These are phyloP conservation scores for Lantana camara DNA, from an alignment of 257 asterid species.

Conservation along the genomic window DNA sequence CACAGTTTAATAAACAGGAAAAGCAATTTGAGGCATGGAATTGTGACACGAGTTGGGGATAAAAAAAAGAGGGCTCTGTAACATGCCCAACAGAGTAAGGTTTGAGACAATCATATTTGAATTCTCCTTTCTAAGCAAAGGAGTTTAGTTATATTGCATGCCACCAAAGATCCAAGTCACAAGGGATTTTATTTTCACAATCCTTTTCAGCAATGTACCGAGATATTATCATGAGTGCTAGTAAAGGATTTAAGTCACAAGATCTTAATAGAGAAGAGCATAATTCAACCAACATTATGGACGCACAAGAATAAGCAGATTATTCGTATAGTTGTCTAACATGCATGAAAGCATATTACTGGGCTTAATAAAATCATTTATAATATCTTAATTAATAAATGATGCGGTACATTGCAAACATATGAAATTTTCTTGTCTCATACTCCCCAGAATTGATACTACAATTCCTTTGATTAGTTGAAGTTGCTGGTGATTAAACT, in stretches of 20 bases:
- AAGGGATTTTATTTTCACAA: neutral
- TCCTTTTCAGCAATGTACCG: neutral
- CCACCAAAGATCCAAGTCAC: neutral
- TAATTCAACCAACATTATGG: neutral
- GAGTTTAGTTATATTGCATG: conserved; percentile 14
- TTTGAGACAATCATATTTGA: neutral
- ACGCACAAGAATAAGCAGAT: neutral
- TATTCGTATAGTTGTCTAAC: neutral
- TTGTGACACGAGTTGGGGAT: neutral
- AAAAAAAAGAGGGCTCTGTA: neutral
- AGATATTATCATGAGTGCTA: conserved; percentile 9
- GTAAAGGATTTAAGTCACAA: neutral
- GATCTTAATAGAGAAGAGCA: neutral
- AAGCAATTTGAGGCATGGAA: conserved; percentile 16
- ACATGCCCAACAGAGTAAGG: neutral
- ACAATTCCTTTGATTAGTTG: neutral
- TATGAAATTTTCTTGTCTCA: conserved; percentile 4
- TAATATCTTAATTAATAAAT: neutral
- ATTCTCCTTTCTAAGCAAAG: neutral
- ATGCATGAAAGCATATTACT: neutral
- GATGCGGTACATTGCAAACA: neutral
- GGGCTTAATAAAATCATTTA: neutral
- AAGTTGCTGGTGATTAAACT: neutral
- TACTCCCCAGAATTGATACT: neutral
- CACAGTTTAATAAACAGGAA: neutral